phyloP scores from a whole-genome alignment of 805 yeast genomes.

The Torulaspora delbrueckii region DNA sequence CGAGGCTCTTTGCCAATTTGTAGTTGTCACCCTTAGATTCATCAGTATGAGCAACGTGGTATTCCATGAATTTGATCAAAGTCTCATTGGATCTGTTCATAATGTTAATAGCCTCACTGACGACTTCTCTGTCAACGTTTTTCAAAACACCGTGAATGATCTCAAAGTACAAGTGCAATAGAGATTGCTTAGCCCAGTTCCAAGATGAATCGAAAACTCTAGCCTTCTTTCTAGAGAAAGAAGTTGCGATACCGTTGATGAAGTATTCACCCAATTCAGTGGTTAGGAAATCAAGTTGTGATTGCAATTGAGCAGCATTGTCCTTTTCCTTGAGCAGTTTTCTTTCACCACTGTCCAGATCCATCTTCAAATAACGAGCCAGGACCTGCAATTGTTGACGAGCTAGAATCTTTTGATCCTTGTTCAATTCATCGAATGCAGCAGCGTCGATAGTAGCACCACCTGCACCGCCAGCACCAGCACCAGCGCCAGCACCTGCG shows the following conservation, averaged over 20 bases:
- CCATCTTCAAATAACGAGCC: slow-evolving; percentile 92
- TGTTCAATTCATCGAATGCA: slow-evolving; percentile 69
- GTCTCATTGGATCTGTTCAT: slow-evolving; percentile 97
- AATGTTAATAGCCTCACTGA: slow-evolving; percentile 90
- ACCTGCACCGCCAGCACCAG: slow-evolving; percentile 57
- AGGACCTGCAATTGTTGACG: slow-evolving; percentile 72
- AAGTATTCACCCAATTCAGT: slow-evolving; percentile 86
- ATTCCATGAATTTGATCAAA: slow-evolving; percentile 93
- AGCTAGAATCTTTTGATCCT: slow-evolving; percentile 46
- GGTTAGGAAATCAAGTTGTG: slow-evolving; percentile 75
- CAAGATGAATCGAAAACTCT: slow-evolving; percentile 96
- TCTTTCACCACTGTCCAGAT: slow-evolving; percentile 86
- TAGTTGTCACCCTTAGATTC: slow-evolving; percentile 85
- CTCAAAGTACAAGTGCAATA: slow-evolving; percentile 87
- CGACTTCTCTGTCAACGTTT: slow-evolving; percentile 93
- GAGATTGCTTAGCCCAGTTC: slow-evolving; percentile 99
- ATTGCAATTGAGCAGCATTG: slow-evolving; percentile 76
- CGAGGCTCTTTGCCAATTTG: slow-evolving; percentile 80
- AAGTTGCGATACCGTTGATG: slow-evolving; percentile 85
- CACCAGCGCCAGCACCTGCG: slow-evolving; percentile 48
- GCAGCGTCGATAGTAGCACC: slow-evolving; percentile 92
- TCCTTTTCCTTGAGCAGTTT: slow-evolving; percentile 71
- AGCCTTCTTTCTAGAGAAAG: slow-evolving; percentile 87
- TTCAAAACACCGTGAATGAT: slow-evolving; percentile 89
- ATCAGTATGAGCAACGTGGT: slow-evolving; percentile 58